Base-by-base conservation (phyloP, 345 rosid species). In the Citrus mangshanensis region DNA sequence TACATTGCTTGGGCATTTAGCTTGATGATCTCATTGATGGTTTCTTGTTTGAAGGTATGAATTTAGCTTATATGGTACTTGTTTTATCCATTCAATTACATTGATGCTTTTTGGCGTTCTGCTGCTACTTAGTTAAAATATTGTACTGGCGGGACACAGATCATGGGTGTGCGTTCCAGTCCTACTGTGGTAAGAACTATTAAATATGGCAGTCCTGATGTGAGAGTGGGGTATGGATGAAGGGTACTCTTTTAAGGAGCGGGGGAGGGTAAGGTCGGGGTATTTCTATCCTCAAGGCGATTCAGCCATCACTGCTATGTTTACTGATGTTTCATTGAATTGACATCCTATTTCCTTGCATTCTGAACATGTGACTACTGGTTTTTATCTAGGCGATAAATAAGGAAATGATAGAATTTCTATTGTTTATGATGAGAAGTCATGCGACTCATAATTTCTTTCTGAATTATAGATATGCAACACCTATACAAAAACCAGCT, bases 401-500 rank as follows among this genome's bases (percentile, higher is more conserved):
- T 30, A 9, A 4, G 38, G 14, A n/a, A 34, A 73, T 34, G 21
- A 32, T n/a, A 34, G 14, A 55, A 49, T 16, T 24, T n/a, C 19
- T 54, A 16, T 12, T 64, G 63, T 58, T 67, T 9, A 7, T 76
- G 60, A 46, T 46, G 51, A 12, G 18, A 46, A 19, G 5, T 27
- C 16, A 12, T 69, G 14, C 9, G 60, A 66, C 55, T 74, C 27
- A 38, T 55, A 28, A 13, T 78, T 62, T 68, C 3, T 68, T 66
- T 27, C 65, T 59, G 51, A 62, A 25, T 68, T 78, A 40, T 13
- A 87, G 92, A 66, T 58, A 24, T 40, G 54, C 77, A 75, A 8
- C 82, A 79, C 40, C 59, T 77, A 70, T 89, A 76, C 87, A 93
- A 93, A 81, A 85, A 60, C 42, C 84, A 80, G 35, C 59, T 93